Conservation (phyloP, 1,284 basidiomycete species). For the Filobasidium uniguttulatum region DNA sequence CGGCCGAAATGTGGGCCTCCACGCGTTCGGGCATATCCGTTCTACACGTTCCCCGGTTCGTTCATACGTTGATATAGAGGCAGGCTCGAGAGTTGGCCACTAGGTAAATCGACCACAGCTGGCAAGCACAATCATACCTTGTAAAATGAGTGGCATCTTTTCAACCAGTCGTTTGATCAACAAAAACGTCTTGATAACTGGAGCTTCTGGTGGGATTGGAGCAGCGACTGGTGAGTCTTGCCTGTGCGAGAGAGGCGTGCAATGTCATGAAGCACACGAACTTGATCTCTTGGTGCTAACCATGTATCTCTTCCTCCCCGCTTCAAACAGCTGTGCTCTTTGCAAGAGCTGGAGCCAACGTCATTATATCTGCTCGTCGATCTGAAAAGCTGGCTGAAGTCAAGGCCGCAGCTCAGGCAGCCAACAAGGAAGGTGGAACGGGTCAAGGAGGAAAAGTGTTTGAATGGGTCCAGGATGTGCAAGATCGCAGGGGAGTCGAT, state of each 20-base stretch:
- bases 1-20: no score
- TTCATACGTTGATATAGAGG: no score
- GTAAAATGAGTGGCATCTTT: constrained; percentile 13
- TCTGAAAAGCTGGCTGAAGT: constrained; percentile 47
- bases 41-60: no score
- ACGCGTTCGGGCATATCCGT: no score
- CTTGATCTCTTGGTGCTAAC: neutral
- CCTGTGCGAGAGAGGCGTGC: no score
- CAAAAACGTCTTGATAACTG: constrained; percentile 34
- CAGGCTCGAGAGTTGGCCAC: no score
- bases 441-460: constrained; percentile 20
- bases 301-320: neutral
- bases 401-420: constrained; percentile 18
- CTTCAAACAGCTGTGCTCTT: constrained; percentile 38
- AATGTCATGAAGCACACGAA: no score
- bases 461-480: constrained; percentile 24
- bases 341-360: constrained; percentile 47
- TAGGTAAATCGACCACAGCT: no score
- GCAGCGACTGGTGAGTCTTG: constrained; percentile 22
- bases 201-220: constrained; percentile 36
- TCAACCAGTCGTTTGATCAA: constrained; percentile 13
- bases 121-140: no score
- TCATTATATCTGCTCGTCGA: constrained; percentile 47
- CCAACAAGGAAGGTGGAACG: constrained; percentile 19
- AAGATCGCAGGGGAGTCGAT: constrained; percentile 12